A percentile compares a stretch with the other conserved stretches of the same genome.
Conservation (phyloP, 345 rosid species). For the Linum trigynum region DNA sequence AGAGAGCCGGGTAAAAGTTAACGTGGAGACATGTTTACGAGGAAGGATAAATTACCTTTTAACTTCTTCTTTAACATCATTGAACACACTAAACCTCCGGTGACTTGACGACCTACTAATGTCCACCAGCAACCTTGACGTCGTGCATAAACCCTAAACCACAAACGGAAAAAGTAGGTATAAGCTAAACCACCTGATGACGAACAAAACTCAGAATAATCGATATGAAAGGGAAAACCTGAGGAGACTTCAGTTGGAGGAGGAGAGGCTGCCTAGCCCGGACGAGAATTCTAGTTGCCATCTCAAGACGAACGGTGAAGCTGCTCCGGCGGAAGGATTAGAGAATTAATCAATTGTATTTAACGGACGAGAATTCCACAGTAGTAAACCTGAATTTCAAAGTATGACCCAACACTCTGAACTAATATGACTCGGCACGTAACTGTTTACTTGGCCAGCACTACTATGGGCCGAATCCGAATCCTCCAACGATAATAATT, state of each 20-base stretch:
- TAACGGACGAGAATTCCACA: not conserved
- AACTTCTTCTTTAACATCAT: conserved; percentile 67
- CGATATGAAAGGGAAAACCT: conserved; percentile 21
- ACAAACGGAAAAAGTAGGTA: conserved; percentile 4
- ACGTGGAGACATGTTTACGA: not conserved
- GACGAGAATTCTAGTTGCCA: conserved; percentile 75
- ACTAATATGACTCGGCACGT: too few species aligned
- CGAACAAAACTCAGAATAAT: not conserved
- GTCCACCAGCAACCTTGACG: conserved; percentile 27
- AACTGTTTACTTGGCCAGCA: too few species aligned
- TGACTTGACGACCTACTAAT: conserved; percentile 24
- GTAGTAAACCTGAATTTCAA: too few species aligned
- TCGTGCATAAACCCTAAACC: conserved; percentile 34
- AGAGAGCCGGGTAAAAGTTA: too few species aligned
- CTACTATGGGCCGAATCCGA: too few species aligned
- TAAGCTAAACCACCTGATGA: not conserved
- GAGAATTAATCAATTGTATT: not conserved
- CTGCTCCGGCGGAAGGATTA: not conserved
- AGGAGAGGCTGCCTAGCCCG: conserved; percentile 43
- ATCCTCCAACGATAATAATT: too few species aligned
- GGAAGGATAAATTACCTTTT: conserved; percentile 28
- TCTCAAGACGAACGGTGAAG: conserved; percentile 7
- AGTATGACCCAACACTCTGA: too few species aligned
- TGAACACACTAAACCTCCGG: conserved; percentile 66
- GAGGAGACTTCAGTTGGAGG: conserved; percentile 28